A percentile compares a stretch with the other conserved stretches of the same genome.
These are phyloP conservation scores for Iberis pinnata DNA, from an alignment of 345 rosid species.

Conservation along the genomic window DNA sequence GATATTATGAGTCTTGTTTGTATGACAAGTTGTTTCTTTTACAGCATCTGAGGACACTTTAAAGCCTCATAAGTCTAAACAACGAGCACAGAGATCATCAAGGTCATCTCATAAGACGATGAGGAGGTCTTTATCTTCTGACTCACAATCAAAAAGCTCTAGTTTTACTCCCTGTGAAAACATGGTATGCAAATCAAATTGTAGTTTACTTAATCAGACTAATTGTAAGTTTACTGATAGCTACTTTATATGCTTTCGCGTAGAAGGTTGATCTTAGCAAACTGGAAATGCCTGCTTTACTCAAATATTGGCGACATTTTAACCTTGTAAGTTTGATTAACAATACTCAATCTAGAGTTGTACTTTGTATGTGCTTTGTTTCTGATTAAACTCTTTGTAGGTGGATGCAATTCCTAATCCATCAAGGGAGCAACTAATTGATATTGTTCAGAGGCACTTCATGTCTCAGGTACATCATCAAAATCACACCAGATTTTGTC, in stretches of 20 bases:
- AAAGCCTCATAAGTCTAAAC: conserved; percentile 59
- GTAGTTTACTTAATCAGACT: neutral
- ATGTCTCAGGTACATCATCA: conserved; percentile 70
- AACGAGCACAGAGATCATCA: conserved; percentile 45
- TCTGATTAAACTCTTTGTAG: conserved; percentile 29
- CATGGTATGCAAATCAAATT: conserved; percentile 32
- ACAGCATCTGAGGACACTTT: conserved; percentile 43
- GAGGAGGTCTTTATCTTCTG: conserved; percentile 58
- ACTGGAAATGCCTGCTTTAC: conserved; percentile 78
- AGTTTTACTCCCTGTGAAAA: conserved; percentile 53
- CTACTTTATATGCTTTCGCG: neutral
- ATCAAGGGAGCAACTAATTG: conserved; percentile 76
- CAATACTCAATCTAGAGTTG: neutral
- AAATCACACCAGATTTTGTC: neutral
- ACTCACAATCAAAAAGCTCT: conserved; percentile 58
- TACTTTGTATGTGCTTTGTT: neutral
- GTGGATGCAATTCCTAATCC: conserved; percentile 84
- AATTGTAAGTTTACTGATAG: neutral
- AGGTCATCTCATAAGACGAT: conserved; percentile 56
- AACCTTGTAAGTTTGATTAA: conserved; percentile 65
- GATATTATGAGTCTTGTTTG: conserved; percentile 9
- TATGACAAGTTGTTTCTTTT: conserved; percentile 30
- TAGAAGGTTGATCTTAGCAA: conserved; percentile 91
- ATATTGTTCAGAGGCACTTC: conserved; percentile 82
- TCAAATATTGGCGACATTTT: conserved; percentile 85